Evolutionary conservation across 2,329 filamentous ascomycete genomes (phyloP).

Genomic region (Nemania sp.): DNA sequence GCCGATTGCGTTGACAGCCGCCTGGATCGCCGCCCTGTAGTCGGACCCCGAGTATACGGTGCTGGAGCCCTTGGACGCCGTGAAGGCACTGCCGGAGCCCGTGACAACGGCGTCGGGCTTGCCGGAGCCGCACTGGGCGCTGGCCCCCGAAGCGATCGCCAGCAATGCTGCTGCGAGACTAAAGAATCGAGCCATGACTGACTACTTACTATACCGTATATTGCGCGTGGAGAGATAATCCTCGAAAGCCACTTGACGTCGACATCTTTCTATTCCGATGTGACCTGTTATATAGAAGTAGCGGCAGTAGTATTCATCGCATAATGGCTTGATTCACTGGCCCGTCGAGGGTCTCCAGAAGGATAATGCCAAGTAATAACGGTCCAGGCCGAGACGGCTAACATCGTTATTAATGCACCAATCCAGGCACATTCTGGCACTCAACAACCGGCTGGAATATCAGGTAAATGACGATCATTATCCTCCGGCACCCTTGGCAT

Average conservation of each 20-base stretch:
- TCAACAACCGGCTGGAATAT: background rate
- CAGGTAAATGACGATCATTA: constrained; percentile 2
- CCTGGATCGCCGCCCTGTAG: constrained; percentile 59
- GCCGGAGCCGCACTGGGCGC: constrained; percentile 11
- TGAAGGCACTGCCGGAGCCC: constrained; percentile 6
- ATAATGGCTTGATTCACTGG: background rate
- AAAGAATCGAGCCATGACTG: constrained; percentile 10
- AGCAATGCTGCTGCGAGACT: background rate
- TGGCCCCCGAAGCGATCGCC: constrained; percentile 1
- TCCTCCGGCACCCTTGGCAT: background rate
- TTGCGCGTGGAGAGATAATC: background rate
- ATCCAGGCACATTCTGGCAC: constrained; percentile 1
- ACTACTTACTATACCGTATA: background rate
- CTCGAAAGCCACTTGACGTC: background rate
- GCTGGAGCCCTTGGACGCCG: background rate
- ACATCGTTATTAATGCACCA: constrained; percentile 7
- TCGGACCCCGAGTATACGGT: constrained; percentile 56
- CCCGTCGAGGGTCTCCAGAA: background rate
- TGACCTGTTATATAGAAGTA: background rate
- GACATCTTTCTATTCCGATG: background rate
- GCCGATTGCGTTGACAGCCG: constrained; percentile 56
- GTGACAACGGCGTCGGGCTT: constrained; percentile 6
- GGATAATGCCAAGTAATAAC: constrained; percentile 6
- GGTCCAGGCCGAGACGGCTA: constrained; percentile 2
- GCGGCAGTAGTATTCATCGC: background rate